Percentiles rank a stretch among this genome's conserved stretches.
Evolutionary conservation across 352 stramenopile species (phyloP).

Genomic region (Pythium diclinum): DNA sequence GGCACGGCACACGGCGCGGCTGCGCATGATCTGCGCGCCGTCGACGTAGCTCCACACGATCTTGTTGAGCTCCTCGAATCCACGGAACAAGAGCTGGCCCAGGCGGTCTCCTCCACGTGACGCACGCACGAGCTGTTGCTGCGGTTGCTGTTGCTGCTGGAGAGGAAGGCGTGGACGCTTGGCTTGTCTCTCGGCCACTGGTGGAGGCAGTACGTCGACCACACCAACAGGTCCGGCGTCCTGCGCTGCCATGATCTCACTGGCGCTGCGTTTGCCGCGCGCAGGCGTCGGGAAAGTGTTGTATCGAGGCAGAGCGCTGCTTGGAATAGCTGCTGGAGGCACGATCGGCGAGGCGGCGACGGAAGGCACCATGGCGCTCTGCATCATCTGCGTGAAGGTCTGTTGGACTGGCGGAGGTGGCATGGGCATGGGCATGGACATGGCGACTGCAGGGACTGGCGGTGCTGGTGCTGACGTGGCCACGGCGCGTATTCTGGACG

Average conservation of each 20-base stretch:
- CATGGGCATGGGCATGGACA: neutral
- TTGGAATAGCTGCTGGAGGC: neutral
- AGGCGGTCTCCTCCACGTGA: constrained; percentile 22
- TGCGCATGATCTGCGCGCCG: constrained; percentile 74
- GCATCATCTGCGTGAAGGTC: constrained; percentile 28
- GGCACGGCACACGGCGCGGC: constrained; percentile 47
- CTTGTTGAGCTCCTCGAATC: constrained; percentile 62
- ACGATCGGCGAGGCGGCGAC: neutral
- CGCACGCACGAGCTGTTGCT: neutral
- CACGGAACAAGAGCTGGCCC: constrained; percentile 55
- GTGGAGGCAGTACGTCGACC: neutral
- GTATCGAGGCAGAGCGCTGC: neutral
- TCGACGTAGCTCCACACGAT: constrained; percentile 81
- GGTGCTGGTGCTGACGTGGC: too few species aligned
- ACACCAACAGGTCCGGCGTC: neutral
- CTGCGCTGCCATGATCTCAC: constrained; percentile 4
- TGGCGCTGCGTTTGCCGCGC: constrained; percentile 13
- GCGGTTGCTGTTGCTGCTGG: neutral
- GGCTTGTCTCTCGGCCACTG: neutral
- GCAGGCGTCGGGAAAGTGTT: neutral
- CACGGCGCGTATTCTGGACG: neutral
- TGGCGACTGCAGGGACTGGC: neutral
- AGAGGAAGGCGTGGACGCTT: constrained; percentile 13
- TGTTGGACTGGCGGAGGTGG: neutral
- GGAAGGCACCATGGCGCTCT: neutral